phyloP scores from a whole-genome alignment of 2,329 filamentous ascomycete species.

The Graphilbum ipis-grandicollis region DNA sequence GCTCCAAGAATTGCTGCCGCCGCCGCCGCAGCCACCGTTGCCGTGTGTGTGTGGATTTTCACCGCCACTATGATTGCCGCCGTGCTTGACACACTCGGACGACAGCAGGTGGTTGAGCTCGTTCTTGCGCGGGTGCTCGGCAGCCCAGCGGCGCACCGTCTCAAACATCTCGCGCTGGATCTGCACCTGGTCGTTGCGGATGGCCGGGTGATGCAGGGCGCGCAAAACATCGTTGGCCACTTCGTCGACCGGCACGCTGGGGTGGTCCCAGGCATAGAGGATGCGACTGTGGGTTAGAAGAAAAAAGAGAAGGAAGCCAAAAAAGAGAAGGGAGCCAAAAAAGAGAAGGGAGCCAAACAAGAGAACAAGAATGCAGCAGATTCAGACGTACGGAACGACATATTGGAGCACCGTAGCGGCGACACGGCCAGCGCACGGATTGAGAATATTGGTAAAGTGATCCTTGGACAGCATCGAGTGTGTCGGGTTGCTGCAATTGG shows the following conservation, averaged over 20 bases:
- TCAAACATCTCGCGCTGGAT: conserved; percentile 81
- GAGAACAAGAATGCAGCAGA: neutral
- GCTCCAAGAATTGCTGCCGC: conserved; percentile 16
- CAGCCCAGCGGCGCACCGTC: conserved; percentile 67
- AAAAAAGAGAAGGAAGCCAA: neutral
- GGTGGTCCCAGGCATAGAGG: conserved; percentile 85
- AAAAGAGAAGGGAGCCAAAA: neutral
- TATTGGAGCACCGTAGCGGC: conserved; percentile 69
- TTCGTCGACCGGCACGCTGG: conserved; percentile 64
- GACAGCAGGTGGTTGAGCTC: conserved; percentile 60
- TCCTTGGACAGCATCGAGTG: conserved; percentile 75
- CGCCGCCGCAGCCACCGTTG: conserved; percentile 9
- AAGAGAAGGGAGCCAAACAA: neutral
- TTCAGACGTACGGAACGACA: conserved; percentile 50
- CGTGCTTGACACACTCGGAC: conserved; percentile 65
- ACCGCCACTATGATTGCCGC: conserved; percentile 53
- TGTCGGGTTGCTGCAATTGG: conserved; percentile 58
- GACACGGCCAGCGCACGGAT: conserved; percentile 58
- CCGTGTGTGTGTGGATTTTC: conserved; percentile 11
- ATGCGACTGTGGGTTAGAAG: conserved; percentile 36
- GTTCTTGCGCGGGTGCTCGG: conserved; percentile 47
- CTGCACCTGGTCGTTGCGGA: conserved; percentile 58
- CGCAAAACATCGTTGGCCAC: conserved; percentile 65
- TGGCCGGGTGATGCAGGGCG: conserved; percentile 80
- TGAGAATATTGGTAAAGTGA: conserved; percentile 65